Conservation (phyloP, 352 stramenopile species). For the Globisporangium ultimum region DNA sequence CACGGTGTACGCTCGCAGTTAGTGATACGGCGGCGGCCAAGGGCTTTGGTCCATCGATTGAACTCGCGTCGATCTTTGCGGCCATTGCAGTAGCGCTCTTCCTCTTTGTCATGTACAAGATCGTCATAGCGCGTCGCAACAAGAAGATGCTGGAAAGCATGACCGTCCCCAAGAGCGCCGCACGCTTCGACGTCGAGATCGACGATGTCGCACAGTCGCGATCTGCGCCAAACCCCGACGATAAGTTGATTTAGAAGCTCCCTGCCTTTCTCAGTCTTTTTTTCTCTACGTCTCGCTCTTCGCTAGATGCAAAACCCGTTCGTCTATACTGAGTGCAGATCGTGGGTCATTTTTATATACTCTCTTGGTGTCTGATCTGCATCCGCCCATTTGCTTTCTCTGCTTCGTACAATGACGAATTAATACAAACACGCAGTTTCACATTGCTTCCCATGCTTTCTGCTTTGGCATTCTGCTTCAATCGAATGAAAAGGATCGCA, state of each 20-base stretch:
- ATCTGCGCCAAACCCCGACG: background rate
- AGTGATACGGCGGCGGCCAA: constrained; percentile 19
- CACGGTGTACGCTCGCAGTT: constrained; percentile 36
- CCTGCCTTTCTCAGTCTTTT: too few relatives aligned
- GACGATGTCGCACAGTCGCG: constrained; percentile 10
- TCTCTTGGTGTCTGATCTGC: too few relatives aligned
- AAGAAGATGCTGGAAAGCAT: constrained; percentile 5
- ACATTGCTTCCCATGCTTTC: too few relatives aligned
- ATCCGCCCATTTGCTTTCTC: too few relatives aligned
- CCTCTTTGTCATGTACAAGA: constrained; percentile 14
- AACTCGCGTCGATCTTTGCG: constrained; percentile 14
- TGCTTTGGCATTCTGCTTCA: too few relatives aligned
- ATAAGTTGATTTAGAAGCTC: constrained; percentile 8
- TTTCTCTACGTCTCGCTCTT: too few relatives aligned
- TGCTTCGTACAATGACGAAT: too few relatives aligned
- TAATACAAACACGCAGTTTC: too few relatives aligned
- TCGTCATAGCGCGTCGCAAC: constrained; percentile 8
- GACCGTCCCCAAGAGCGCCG: background rate
- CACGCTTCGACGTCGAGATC: constrained; percentile 6
- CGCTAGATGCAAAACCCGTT: too few relatives aligned
- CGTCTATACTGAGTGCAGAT: background rate
- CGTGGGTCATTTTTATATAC: background rate
- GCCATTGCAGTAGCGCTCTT: constrained; percentile 7
- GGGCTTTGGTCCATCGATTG: constrained; percentile 39
- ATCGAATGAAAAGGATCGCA: too few relatives aligned